These are phyloP conservation scores for Paxillus involutus DNA, from an alignment of 768 basidiomycete genomes.

Conservation along the genomic window DNA sequence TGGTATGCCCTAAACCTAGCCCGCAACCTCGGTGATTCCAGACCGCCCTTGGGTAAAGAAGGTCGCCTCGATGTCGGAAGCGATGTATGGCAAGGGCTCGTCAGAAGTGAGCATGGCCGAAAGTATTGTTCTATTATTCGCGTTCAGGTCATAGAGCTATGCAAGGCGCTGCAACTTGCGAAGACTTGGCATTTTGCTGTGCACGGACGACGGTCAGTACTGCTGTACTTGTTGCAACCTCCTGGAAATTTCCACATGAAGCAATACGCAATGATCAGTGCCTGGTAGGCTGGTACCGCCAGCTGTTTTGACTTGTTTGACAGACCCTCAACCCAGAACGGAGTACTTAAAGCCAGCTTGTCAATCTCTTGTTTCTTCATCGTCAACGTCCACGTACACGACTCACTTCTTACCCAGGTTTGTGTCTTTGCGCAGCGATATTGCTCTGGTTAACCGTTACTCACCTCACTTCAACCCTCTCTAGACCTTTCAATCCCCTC, in stretches of 20 bases:
- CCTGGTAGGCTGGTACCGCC: conserved; percentile 4
- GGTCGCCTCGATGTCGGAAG: neutral
- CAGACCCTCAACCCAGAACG: conserved; percentile 29
- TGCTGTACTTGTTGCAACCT: neutral
- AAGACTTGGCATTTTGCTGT: neutral
- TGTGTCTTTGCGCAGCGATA: neutral
- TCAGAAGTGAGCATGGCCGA: neutral
- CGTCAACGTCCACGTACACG: conserved; percentile 11
- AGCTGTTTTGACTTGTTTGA: conserved; percentile 31
- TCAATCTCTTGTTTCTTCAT: conserved; percentile 4
- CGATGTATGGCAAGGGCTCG: neutral
- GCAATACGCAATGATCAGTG: neutral
- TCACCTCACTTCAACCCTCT: neutral
- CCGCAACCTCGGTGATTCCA: neutral
- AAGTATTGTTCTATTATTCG: neutral
- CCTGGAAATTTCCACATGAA: conserved; percentile 9
- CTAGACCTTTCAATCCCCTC: conserved; percentile 6
- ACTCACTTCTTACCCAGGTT: conserved; percentile 4
- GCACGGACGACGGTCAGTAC: conserved; percentile 15
- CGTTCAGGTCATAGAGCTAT: conserved; percentile 1
- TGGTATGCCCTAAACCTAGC: no score
- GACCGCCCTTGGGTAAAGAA: neutral
- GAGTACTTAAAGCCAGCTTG: conserved; percentile 29
- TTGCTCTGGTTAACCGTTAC: neutral
- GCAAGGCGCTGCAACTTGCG: conserved; percentile 11